Evolutionary conservation across 1,139 yeast species (phyloP), one percentile per base, ranked within the genome.

Genomic region (Yamadazyma spencermartinsiae): DNA sequence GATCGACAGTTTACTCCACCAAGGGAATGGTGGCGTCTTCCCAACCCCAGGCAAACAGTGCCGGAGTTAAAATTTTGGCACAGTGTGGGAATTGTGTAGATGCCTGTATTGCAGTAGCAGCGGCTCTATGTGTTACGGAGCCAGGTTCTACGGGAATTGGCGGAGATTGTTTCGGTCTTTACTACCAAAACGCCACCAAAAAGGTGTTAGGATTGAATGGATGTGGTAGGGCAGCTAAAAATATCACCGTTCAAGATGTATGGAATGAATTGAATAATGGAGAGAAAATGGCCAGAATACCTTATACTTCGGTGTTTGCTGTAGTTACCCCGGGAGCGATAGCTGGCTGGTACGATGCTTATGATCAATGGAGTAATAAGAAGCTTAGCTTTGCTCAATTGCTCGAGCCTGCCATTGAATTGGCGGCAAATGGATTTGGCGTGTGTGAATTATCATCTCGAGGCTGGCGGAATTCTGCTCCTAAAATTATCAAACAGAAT

Each of bases 101-200:
- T 54, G 95, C 95, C 2, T 83, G 87, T 8, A 84, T 86, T 24
- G 95, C 92, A 0, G 79, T 82, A 21, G 79, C 89, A 5, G 92
- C 95, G 4, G 86, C 82, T 5, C 65, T 86, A 31, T 76, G 84
- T 44, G 77, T 86, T 10, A 65, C 82, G 3, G 95, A 86, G 54
- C 94, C 95, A 0, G 74, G 77, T 23, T 81, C 87, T 45, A 86
- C 92, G 1, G 94, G 94, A 11, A 74, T 86, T 39, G 95, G 95
- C 3, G 95, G 95, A 23, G 95, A 86, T 55, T 82, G 86, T 44
- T 86, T 85, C 64, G 78, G 82, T 1, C 62, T 86, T 35, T 81
- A 69, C 54, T 82, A 81, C 58, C 72, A 78, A 32, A 71, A 72
- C 26, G 51, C 61, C 25, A 65, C 74, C 17, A 68, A 72, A 39